Evolutionary conservation across 208 protist species (phyloP).

Genomic region (Trichomonas tenax): DNA sequence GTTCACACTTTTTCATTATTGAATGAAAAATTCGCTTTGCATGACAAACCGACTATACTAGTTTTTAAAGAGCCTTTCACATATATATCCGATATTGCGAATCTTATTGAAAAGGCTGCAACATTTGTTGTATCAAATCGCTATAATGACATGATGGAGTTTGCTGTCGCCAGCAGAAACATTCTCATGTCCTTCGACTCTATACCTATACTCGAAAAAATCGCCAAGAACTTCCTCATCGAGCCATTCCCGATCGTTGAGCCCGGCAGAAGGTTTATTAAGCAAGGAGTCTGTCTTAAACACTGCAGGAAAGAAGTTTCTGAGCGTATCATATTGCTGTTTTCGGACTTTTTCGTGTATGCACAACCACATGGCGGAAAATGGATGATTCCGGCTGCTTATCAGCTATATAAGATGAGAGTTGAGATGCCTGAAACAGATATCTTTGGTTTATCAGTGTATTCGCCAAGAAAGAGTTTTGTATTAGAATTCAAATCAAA

Average conservation of each 20-base stretch:
- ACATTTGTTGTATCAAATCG: not conserved
- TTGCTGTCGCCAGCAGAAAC: not conserved
- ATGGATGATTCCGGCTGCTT: not conserved
- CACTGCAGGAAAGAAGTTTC: not conserved
- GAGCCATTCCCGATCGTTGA: not conserved
- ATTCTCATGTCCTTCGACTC: not conserved
- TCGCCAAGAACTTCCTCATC: not conserved
- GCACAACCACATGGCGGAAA: not conserved
- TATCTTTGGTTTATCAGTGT: not conserved
- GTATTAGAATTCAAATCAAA: not conserved
- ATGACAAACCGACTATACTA: not conserved
- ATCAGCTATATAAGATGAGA: not conserved
- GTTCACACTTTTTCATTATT: not conserved
- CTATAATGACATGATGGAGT: not conserved
- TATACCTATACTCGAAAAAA: slow-evolving; percentile 1
- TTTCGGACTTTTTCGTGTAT: not conserved
- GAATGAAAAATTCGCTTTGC: not conserved
- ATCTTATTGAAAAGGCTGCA: not conserved
- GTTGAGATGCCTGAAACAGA: not conserved
- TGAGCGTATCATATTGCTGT: not conserved
- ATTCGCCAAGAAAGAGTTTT: not conserved
- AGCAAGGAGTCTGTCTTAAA: not conserved
- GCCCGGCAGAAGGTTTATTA: not conserved
- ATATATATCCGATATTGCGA: not conserved
- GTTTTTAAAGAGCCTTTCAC: not conserved